Conservation (phyloP, 139 green algal genomes). For the Chlamydomonas sp. region DNA sequence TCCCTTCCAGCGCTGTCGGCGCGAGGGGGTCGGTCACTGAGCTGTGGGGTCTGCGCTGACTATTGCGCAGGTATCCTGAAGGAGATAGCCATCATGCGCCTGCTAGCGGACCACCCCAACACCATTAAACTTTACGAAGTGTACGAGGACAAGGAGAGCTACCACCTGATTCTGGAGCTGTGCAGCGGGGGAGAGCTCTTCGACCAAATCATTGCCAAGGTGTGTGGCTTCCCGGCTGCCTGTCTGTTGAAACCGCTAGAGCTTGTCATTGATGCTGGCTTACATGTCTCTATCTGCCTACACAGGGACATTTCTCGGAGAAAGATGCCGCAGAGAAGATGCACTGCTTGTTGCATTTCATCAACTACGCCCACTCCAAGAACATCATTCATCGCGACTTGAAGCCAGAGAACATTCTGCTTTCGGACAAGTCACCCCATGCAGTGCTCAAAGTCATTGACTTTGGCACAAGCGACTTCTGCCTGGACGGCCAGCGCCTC, state of each 20-base stretch:
- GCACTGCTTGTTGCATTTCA: conserved; percentile 66
- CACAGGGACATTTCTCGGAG: conserved; percentile 71
- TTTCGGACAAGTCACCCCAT: conserved; percentile 70
- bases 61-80: conserved; percentile 61
- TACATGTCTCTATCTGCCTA: background rate
- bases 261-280: background rate
- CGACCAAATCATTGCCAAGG: conserved; percentile 78
- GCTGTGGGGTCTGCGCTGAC: background rate
- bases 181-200: conserved; percentile 78
- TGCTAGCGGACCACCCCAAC: conserved; percentile 67
- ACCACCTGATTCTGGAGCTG: conserved; percentile 65
- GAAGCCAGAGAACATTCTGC: conserved; percentile 88
- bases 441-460: conserved; percentile 88
- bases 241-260: background rate
- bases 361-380: conserved; percentile 64
- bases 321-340: conserved; percentile 69
- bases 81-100: conserved; percentile 74
- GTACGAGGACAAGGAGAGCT: conserved; percentile 63
- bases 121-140: conserved; percentile 62
- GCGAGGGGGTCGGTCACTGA: background rate
- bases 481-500: conserved; percentile 79
- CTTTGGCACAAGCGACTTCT: conserved; percentile 93
- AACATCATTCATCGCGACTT: conserved; percentile 66
- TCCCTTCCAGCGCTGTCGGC: background rate
- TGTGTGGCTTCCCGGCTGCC: background rate